Percentiles rank a stretch among this genome's conserved stretches.
phyloP scores from a whole-genome alignment of 1,139 yeast genomes.

The Kluyveromyces sp. region DNA sequence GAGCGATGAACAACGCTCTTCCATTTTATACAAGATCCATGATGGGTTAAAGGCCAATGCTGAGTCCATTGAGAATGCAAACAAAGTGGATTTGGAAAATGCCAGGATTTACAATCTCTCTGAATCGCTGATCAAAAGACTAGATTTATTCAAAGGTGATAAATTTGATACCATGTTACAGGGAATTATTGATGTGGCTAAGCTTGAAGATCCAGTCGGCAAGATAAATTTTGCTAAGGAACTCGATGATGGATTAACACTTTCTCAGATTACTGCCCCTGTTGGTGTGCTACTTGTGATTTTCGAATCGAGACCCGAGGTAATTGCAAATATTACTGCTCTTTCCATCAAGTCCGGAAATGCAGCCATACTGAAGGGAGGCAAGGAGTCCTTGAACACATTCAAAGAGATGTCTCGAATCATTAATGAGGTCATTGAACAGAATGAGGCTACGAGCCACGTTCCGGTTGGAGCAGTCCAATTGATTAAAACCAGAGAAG shows the following conservation, averaged over 20 bases:
- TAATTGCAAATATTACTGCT: conserved; percentile 94
- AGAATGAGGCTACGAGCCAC: conserved; percentile 41
- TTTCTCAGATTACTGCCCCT: conserved; percentile 83
- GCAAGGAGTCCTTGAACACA: conserved; percentile 83
- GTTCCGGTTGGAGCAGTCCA: conserved; percentile 82
- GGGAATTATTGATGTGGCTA: conserved; percentile 88
- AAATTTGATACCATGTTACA: conserved; percentile 91
- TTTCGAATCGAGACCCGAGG: conserved; percentile 96
- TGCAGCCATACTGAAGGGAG: conserved; percentile 95
- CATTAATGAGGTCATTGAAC: conserved; percentile 51
- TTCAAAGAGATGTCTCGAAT: conserved; percentile 76
- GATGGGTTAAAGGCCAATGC: conserved; percentile 56
- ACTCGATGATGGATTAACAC: conserved; percentile 77
- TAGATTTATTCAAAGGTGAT: conserved; percentile 74
- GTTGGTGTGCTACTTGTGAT: conserved; percentile 90
- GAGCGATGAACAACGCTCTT: conserved; percentile 62
- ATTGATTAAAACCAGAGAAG: conserved; percentile 80
- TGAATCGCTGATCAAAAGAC: conserved; percentile 66
- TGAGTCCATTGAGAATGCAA: conserved; percentile 60
- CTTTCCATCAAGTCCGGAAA: conserved; percentile 93
- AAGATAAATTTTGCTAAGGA: conserved; percentile 72
- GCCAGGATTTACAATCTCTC: conserved; percentile 58
- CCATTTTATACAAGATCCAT: conserved; percentile 65
- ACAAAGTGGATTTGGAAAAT: conserved; percentile 61
- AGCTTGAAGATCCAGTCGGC: conserved; percentile 85